Evolutionary conservation across 148 eudicot species (phyloP).

Genomic region (Pouteria glomerata): DNA sequence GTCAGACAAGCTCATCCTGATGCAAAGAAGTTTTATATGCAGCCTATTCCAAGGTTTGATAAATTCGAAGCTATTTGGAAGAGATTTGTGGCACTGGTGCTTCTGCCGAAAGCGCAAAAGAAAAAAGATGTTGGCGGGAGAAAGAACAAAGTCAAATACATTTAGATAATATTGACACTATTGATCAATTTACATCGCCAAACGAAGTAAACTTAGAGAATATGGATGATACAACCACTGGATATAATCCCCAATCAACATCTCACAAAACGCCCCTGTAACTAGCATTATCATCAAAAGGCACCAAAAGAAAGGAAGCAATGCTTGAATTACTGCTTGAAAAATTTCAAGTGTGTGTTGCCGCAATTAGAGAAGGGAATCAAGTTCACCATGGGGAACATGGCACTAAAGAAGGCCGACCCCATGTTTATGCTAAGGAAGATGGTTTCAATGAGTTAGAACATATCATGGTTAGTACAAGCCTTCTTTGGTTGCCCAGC

Average conservation of each 20-base stretch:
- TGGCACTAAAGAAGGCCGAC: neutral
- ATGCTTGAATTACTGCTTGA: neutral
- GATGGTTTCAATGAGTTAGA: neutral
- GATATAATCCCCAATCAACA: neutral
- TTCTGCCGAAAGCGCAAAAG: neutral
- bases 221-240: neutral
- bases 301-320: neutral
- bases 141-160: no score
- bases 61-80: neutral
- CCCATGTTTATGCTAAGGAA: neutral
- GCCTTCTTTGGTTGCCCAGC: neutral
- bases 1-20: neutral
- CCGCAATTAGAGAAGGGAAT: neutral
- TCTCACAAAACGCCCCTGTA: neutral
- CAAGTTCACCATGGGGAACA: neutral
- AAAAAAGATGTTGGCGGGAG: neutral
- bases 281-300: neutral
- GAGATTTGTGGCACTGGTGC: neutral
- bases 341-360: neutral
- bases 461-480: neutral
- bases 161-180: neutral
- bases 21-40: neutral
- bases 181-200: neutral
- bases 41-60: neutral
- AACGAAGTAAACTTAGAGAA: neutral